Evolutionary conservation across 2,329 filamentous ascomycete genomes (phyloP), one percentile per base, ranked within the genome.

Genomic region (Fusarium drepaniforme): DNA sequence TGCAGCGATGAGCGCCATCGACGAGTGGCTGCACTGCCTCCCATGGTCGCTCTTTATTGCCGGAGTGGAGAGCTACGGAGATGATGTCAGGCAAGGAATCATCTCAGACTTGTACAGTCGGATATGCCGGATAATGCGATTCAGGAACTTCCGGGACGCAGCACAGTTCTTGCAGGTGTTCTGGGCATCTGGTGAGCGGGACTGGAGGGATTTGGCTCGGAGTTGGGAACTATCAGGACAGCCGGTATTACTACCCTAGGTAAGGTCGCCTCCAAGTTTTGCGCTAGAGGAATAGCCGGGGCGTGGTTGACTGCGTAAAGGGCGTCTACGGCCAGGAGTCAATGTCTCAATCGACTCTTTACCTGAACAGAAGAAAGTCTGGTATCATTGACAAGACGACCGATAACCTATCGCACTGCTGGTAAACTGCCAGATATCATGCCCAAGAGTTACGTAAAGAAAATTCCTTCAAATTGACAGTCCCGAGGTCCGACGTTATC

Each of bases 11-110:
- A n/a, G 16, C 18, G 64, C 53, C 8, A 46, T 70, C 3, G 30
- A 46, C 6, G 58, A 62, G 35, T 70, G 68, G 68, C 35, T 70
- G 5, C 68, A 70, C 3, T 58, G 49, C 4, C 49, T 70, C 4
- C 49, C 59, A 4, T 70, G 68, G 68, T 60, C 64, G 13, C 40
- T 70, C 5, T 70, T 70, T 28, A 63, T 70, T 3, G 68, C 58
- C 8, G 68, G 68, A 13, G 58, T 67, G 3, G 68, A 70, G 51
- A 59, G 51, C 4, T 53, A 63, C 2, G 64, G 15, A 1, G 23
- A 62, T 7, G 23, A 3, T 0, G 28, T 23, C 12, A 63, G 51
- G 25, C 68, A 70, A 28, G 42, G 5, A 1, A 44, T 60, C 2
- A 58, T 70, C 5, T 56, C 51, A 9, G 42, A 59, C 8, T 13